Conservation (phyloP, 1,284 basidiomycete species). For the Trametes hirsuta region DNA sequence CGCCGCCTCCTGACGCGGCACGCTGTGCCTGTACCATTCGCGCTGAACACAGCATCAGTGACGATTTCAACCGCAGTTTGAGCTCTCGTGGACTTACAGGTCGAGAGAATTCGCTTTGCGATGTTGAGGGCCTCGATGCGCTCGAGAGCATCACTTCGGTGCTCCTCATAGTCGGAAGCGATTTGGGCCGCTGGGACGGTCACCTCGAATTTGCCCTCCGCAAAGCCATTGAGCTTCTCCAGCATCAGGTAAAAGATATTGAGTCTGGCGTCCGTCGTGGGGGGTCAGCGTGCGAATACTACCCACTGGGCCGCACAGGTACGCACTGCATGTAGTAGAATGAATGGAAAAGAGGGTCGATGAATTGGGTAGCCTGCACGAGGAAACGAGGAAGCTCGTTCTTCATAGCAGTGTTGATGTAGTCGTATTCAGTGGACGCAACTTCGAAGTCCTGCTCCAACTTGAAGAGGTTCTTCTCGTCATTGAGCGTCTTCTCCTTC, state of each 20-base stretch:
- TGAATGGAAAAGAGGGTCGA: slow-evolving; percentile 96
- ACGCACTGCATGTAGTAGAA: slow-evolving; percentile 99
- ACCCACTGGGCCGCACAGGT: background rate
- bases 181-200: slow-evolving; percentile 72
- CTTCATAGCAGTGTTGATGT: slow-evolving; percentile 93
- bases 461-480: slow-evolving; percentile 97
- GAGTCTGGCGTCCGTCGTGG: slow-evolving; percentile 51
- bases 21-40: slow-evolving; percentile 65
- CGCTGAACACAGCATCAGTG: slow-evolving; percentile 44
- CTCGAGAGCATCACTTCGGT: slow-evolving; percentile 80
- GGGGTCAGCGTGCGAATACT: background rate
- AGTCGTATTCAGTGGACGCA: slow-evolving; percentile 95
- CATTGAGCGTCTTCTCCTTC: slow-evolving; percentile 92
- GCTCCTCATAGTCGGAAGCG: slow-evolving; percentile 76
- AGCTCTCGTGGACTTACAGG: slow-evolving; percentile 56
- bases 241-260: slow-evolving; percentile 95
- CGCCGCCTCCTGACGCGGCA: slow-evolving; percentile 29
- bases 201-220: slow-evolving; percentile 84
- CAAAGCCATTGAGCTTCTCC: slow-evolving; percentile 90
- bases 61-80: background rate
- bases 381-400: slow-evolving; percentile 93
- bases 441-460: slow-evolving; percentile 98
- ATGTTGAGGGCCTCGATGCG: slow-evolving; percentile 78
- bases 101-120: slow-evolving; percentile 81
- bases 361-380: slow-evolving; percentile 84